Conservation (phyloP, 164 flowering plant species). For the Macadamia integrifolia region DNA sequence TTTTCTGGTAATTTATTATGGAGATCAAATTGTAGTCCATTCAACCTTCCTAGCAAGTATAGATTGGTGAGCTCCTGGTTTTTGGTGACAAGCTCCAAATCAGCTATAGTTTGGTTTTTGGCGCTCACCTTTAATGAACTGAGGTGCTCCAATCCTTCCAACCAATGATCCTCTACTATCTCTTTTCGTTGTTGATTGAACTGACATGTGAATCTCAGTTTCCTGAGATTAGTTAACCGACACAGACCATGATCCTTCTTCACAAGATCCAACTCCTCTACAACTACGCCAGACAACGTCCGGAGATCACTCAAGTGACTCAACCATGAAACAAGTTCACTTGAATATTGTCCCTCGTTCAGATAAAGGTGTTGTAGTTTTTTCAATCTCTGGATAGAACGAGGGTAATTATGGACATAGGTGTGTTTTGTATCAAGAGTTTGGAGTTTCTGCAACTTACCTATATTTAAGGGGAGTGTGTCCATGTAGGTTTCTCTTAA, state of each 20-base stretch:
- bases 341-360: neutral
- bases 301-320: neutral
- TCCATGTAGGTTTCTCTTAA: conserved; percentile 15
- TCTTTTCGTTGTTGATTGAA: neutral
- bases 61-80: too few species aligned
- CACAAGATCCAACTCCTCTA: too few species aligned
- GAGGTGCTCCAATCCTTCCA: neutral
- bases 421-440: neutral
- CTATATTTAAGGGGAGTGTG: conserved; percentile 12
- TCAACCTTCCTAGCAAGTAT: too few species aligned
- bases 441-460: conserved; percentile 12
- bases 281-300: neutral
- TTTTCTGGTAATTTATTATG: neutral
- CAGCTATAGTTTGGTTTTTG: neutral
- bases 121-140: neutral
- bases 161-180: neutral
- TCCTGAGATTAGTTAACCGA: neutral
- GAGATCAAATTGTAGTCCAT: too few species aligned
- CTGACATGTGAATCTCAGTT: neutral
- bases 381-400: conserved; percentile 7
- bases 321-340: too few species aligned
- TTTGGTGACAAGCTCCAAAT: too few species aligned
- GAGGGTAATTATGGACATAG: neutral
- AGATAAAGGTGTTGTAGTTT: conserved; percentile 14
- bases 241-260: neutral